These are phyloP conservation scores for Paramyrothecium roridum DNA, from an alignment of 2,329 filamentous ascomycete genomes.

Conservation along the genomic window DNA sequence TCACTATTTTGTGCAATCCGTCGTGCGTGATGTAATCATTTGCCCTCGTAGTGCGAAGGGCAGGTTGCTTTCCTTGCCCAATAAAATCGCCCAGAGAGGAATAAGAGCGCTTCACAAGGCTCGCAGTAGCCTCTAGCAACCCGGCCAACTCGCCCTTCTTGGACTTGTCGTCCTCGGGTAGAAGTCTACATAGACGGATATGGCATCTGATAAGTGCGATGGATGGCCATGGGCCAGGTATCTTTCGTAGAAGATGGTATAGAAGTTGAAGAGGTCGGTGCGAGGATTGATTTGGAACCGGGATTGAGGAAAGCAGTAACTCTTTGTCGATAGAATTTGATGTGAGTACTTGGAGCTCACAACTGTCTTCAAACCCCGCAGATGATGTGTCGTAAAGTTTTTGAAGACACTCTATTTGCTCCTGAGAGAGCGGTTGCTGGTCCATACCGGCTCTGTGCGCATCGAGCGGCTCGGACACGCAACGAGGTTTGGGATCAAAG, in stretches of 20 bases:
- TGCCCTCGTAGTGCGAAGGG: constrained; percentile 20
- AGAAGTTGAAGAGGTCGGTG: constrained; percentile 21
- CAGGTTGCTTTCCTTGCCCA: constrained; percentile 17
- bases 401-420: constrained; percentile 7
- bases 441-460: neutral
- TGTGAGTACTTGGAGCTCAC: constrained; percentile 7
- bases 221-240: constrained; percentile 22
- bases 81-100: constrained; percentile 36
- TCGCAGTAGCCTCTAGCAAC: constrained; percentile 13
- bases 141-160: constrained; percentile 10
- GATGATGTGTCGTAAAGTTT: constrained; percentile 14
- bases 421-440: neutral
- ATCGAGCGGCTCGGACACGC: neutral
- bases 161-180: constrained; percentile 32
- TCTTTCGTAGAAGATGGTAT: constrained; percentile 16
- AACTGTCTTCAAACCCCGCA: constrained; percentile 11
- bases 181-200: constrained; percentile 27
- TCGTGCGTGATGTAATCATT: constrained; percentile 25
- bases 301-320: constrained; percentile 16
- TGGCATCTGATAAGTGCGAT: constrained; percentile 28
- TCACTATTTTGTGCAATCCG: constrained; percentile 26
- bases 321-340: constrained; percentile 9
- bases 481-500: neutral
- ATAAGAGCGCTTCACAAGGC: constrained; percentile 26
- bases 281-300: constrained; percentile 11